Evolutionary conservation across 345 rosid genomes (phyloP), one percentile per base, ranked within the genome.

Genomic region (Populus deltoides): DNA sequence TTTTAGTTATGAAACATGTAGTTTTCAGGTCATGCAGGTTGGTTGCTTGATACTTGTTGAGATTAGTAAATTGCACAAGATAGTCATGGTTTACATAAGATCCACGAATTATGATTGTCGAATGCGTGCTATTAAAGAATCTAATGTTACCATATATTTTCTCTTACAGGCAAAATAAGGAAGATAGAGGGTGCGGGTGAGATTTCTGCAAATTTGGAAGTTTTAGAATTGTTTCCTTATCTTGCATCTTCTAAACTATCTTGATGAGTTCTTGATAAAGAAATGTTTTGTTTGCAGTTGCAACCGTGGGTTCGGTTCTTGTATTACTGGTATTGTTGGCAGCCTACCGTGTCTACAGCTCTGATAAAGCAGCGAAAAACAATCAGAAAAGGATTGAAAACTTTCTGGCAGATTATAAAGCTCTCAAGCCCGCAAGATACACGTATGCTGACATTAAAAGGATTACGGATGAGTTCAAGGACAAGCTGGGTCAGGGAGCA

Each of bases 351-450:
- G 17, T 66, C 9, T 74, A 78, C 41, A 63, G 11, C 15, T 47
- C 29, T 2, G 66, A 78, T 20, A 73, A 51, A 67, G 8, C 55
- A 22, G 85, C 78, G 33, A 74, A 74, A 57, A 65, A 74, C 67
- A 39, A 74, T 20, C 66, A 53, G 51, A 66, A 31, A 39, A 74
- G 67, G 15, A 45, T 82, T 15, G 75, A 75, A 15, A 57, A 13
- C 35, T 82, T 82, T 66, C 62, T 82, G 66, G 85, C 75, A 12
- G 85, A 74, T 18, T 82, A 82, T 76, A 78, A 61, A 66, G 81
- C 85, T 67, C 67, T 81, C 36, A 72, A 77, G 39, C 83, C 83
- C 10, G 20, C 80, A 9, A 72, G 83, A 35, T 76, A 76, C 41
- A 22, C 61, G 0, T 77, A 76, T 59, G 36, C 69, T 57, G 83